phyloP scores from a whole-genome alignment of 1,284 basidiomycete species.

The Cryptococcus sp. region DNA sequence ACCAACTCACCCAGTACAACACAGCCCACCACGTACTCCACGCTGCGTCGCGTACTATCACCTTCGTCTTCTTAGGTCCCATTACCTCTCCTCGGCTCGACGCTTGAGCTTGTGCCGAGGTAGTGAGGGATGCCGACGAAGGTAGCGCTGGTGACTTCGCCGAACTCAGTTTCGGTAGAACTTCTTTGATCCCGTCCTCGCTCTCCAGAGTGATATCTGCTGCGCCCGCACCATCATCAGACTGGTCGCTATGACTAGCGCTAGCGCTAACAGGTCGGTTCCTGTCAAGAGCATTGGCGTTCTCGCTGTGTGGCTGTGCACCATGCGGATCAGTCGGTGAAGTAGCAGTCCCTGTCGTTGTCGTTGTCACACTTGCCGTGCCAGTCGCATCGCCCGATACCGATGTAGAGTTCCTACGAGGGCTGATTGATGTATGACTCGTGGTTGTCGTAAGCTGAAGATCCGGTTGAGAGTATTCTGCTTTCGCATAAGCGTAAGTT shows the following conservation, averaged over 20 bases:
- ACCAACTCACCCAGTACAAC: slow-evolving; percentile 69
- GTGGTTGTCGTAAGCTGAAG: slow-evolving; percentile 21
- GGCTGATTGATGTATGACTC: slow-evolving; percentile 14
- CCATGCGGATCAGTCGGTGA: too few relatives aligned
- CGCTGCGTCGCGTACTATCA: slow-evolving; percentile 73
- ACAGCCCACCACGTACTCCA: slow-evolving; percentile 80
- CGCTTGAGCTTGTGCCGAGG: not conserved
- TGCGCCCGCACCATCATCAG: slow-evolving; percentile 8
- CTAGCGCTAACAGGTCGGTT: too few relatives aligned
- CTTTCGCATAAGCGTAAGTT: slow-evolving; percentile 10
- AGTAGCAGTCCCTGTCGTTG: too few relatives aligned
- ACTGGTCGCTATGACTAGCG: too few relatives aligned
- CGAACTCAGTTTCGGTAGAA: not conserved
- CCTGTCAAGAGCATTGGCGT: too few relatives aligned
- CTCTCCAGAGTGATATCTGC: slow-evolving; percentile 20
- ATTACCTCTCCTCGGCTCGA: slow-evolving; percentile 6
- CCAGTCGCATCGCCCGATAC: slow-evolving; percentile 15
- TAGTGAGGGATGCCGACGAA: not conserved
- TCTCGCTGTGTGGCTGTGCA: too few relatives aligned
- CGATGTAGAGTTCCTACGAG: slow-evolving; percentile 10
- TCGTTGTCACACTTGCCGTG: too few relatives aligned
- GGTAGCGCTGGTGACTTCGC: not conserved
- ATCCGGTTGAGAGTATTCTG: slow-evolving; percentile 8
- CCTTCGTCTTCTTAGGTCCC: slow-evolving; percentile 59
- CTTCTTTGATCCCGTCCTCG: slow-evolving; percentile 6